Evolutionary conservation across 139 green algal genomes (phyloP), one percentile per base, ranked within the genome.

Genomic region (Nannochloris sp.): DNA sequence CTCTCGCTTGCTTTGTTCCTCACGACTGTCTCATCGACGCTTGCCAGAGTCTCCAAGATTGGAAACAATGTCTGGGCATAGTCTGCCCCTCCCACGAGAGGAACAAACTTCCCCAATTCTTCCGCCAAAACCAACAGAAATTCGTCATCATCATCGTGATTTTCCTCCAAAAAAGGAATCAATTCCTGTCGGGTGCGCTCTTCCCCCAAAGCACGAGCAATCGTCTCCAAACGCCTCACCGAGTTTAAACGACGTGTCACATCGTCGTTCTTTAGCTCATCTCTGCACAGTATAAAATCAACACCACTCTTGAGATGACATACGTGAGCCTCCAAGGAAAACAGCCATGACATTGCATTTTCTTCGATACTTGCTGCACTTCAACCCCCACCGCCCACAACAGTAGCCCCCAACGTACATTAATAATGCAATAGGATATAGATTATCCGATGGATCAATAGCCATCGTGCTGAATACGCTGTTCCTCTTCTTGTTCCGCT

Each of bases 1-100:
- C 84, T 91, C 59, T 93, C 85, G 16, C 95, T 90, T 17, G 94
- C 94, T 49, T 87, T 91, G 37, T 98, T 91, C 11, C 94, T 72
- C 31, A 99, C 94, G 30, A 99, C 94, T 13, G 94, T 98, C 73
- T 99, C 94, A 69, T 98, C 94, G 5, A 97, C 91, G 16, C 82
- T 87, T 11, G 84, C 82, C 29, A 99, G 83, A 14, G 77, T 82
- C 76, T 98, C 94, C n/a, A 99, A 81, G 14, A 93, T 86, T 8
- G 73, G 77, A 55, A 99, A 79, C 56, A 99, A 70, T 14, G 77
- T 51, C 51, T 92, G 74, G 0, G 77, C 94, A 62, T 92, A 76
- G 6, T 77, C 55, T 1, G 86, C 65, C 0, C 94, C 94, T 2
- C 94, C 94, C 1, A 99, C 92, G 55, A 92, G 89, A 1, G 81